Conservation (phyloP, 2,329 filamentous ascomycete genomes). For the Fulvia fulva region DNA sequence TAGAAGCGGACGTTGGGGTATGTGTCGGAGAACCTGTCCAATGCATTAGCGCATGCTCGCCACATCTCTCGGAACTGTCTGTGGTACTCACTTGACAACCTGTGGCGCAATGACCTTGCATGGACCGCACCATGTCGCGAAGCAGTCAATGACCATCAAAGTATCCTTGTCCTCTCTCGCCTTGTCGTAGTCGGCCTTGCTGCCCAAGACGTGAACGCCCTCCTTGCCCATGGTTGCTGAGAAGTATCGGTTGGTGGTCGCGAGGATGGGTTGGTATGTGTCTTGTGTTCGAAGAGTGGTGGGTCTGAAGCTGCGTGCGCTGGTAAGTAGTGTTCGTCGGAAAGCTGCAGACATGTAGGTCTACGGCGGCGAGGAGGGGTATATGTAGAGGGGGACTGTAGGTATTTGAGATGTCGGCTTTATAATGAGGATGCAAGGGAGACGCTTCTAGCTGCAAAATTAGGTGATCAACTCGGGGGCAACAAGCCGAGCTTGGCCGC, state of each 20-base stretch:
- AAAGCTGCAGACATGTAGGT: conserved; percentile 39
- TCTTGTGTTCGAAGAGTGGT: conserved; percentile 12
- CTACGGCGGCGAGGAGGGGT: conserved; percentile 4
- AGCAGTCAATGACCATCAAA: conserved; percentile 78
- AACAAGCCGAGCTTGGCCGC: not conserved
- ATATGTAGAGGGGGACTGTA: conserved; percentile 3
- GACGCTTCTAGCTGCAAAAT: not conserved
- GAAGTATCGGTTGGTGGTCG: conserved; percentile 33
- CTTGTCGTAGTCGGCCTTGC: conserved; percentile 56
- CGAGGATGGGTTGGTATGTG: conserved; percentile 22
- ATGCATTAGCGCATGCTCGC: not conserved
- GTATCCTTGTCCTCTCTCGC: conserved; percentile 50
- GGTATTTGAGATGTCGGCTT: not conserved
- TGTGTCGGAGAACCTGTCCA: conserved; percentile 54
- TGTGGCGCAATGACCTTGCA: conserved; percentile 86
- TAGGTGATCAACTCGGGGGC: not conserved
- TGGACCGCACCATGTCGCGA: conserved; percentile 88
- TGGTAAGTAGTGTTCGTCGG: conserved; percentile 42
- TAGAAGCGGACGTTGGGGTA: conserved; percentile 66
- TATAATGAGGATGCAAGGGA: not conserved
- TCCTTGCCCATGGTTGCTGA: conserved; percentile 42
- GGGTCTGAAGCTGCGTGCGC: conserved; percentile 31
- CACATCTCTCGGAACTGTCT: conserved; percentile 3
- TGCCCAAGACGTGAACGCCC: conserved; percentile 52
- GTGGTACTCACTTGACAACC: conserved; percentile 54